Evolutionary conservation across 1,284 basidiomycete species (phyloP).

Genomic region (Fomitiporia mediterranea): DNA sequence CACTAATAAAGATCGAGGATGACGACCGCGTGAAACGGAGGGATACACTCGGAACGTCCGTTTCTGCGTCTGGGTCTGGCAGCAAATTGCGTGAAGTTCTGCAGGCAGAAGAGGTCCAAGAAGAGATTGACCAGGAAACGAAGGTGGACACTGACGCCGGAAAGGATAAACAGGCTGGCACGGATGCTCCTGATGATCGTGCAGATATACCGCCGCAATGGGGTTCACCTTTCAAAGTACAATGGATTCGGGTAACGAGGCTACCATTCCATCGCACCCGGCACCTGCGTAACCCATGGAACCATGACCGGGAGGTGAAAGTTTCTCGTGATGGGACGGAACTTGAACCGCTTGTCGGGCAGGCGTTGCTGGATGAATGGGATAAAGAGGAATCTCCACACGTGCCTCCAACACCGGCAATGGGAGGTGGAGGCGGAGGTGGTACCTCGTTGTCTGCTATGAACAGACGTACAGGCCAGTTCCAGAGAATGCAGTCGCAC

Average conservation of each 20-base stretch:
- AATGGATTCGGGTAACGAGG: conserved; percentile 76
- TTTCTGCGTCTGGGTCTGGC: background rate
- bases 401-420: background rate
- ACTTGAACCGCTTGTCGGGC: conserved; percentile 78
- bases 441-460: background rate
- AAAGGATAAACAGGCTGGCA: background rate
- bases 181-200: background rate
- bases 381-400: conserved; percentile 26
- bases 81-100: background rate
- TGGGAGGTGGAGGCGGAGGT: background rate
- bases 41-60: conserved; percentile 5
- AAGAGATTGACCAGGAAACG: no score
- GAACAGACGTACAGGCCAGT: background rate
- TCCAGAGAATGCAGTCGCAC: background rate
- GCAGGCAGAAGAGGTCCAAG: background rate
- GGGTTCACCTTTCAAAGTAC: conserved; percentile 78
- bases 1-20: conserved; percentile 15
- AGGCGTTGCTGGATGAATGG: conserved; percentile 77
- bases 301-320: conserved; percentile 86
- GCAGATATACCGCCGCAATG: conserved; percentile 32
- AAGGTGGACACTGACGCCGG: background rate
- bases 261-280: conserved; percentile 78
- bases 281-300: conserved; percentile 89
- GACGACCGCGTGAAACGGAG: conserved; percentile 15
- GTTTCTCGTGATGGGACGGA: conserved; percentile 92